Conservation (phyloP, 2,329 filamentous ascomycete species). For the Dothiorella sarmentorum region DNA sequence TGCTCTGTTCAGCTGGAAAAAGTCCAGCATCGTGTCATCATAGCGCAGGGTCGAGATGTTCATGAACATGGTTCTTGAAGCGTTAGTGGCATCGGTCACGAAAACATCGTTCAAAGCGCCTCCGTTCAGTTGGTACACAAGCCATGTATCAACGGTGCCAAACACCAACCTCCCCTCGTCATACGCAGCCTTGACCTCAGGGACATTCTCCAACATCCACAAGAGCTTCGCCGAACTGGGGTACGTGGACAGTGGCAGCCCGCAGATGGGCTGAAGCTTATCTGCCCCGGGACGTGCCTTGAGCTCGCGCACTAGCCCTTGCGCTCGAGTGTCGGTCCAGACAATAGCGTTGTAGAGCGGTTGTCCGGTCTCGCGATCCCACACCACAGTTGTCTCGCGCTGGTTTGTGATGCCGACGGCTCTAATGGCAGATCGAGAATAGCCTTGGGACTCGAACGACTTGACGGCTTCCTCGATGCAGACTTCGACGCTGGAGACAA, state of each 20-base stretch:
- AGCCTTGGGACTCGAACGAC: slow-evolving; percentile 62
- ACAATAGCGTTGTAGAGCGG: slow-evolving; percentile 78
- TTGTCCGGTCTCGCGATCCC: slow-evolving; percentile 72
- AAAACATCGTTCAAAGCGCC: slow-evolving; percentile 61
- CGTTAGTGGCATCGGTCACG: slow-evolving; percentile 79
- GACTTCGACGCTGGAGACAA: slow-evolving; percentile 66
- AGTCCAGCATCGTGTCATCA: slow-evolving; percentile 66
- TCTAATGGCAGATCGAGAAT: slow-evolving; percentile 61
- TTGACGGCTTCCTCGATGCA: slow-evolving; percentile 71
- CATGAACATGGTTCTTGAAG: slow-evolving; percentile 85
- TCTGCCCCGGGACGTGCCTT: slow-evolving; percentile 63
- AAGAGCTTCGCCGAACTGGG: slow-evolving; percentile 77
- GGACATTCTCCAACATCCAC: slow-evolving; percentile 70
- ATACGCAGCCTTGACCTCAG: slow-evolving; percentile 65
- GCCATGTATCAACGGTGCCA: slow-evolving; percentile 78
- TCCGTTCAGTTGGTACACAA: slow-evolving; percentile 75
- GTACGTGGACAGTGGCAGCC: slow-evolving; percentile 77
- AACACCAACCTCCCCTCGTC: slow-evolving; percentile 69
- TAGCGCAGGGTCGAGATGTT: slow-evolving; percentile 73
- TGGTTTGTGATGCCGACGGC: slow-evolving; percentile 80
- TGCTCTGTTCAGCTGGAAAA: slow-evolving; percentile 67
- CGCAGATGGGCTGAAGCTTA: slow-evolving; percentile 63
- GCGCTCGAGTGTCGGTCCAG: slow-evolving; percentile 78
- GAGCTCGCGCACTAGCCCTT: slow-evolving; percentile 68
- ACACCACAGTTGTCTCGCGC: slow-evolving; percentile 76